Conservation (phyloP, 371 early-diverging fungal genomes). For the Sporodiniella umbellata region DNA sequence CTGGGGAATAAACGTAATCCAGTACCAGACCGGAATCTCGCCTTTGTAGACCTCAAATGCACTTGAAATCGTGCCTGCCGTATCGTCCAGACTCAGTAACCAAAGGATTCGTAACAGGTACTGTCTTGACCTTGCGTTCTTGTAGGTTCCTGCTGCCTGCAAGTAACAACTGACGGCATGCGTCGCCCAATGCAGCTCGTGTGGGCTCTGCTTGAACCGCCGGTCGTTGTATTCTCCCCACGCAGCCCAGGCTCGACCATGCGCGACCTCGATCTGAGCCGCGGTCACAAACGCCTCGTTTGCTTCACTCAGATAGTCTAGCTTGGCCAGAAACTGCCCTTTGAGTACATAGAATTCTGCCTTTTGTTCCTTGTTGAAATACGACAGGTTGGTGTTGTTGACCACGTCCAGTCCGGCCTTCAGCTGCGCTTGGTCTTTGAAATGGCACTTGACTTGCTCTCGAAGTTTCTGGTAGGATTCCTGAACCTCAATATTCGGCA, state of each 20-base stretch:
- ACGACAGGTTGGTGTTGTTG: slow-evolving; percentile 97
- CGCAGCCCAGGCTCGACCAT: slow-evolving; percentile 95
- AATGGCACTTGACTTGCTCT: slow-evolving; percentile 98
- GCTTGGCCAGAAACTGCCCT: slow-evolving; percentile 90
- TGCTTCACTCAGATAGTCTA: slow-evolving; percentile 87
- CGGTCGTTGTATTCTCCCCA: slow-evolving; percentile 97
- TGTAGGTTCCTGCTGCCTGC: slow-evolving; percentile 91
- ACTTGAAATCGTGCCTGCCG: slow-evolving; percentile 67
- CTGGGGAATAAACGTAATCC: slow-evolving; percentile 98
- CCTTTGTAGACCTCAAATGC: slow-evolving; percentile 89
- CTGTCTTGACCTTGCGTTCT: slow-evolving; percentile 84
- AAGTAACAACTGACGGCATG: slow-evolving; percentile 96
- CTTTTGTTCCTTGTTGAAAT: slow-evolving; percentile 91
- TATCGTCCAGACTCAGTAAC: slow-evolving; percentile 90
- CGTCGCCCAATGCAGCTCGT: slow-evolving; percentile 80
- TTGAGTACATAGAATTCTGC: slow-evolving; percentile 98
- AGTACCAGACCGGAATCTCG: slow-evolving; percentile 94
- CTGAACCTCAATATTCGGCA: slow-evolving; percentile 99
- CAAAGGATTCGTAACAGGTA: slow-evolving; percentile 91
- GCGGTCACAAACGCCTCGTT: slow-evolving; percentile 93
- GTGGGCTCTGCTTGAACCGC: slow-evolving; percentile 79
- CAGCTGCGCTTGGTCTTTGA: slow-evolving; percentile 79
- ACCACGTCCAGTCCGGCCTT: slow-evolving; percentile 96
- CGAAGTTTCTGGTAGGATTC: slow-evolving; percentile 97
- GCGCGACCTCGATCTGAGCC: slow-evolving; percentile 79